Base-by-base conservation (phyloP, 2,329 filamentous ascomycete genomes). In the Phoma sp. region DNA sequence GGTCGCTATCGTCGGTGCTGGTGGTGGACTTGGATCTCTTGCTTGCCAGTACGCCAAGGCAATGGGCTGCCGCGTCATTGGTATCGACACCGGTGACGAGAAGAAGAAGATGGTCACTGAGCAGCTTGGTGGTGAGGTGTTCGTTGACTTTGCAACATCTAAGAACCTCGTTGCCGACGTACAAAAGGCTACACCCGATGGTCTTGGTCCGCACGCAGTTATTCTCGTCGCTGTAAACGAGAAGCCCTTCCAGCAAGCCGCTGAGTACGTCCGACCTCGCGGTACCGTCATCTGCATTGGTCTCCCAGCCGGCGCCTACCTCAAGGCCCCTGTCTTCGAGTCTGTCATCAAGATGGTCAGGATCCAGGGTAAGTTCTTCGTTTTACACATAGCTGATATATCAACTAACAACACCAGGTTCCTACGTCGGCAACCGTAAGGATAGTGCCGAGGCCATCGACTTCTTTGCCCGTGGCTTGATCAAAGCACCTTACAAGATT, bases 241-340 rank as follows among this genome's bases (percentile, higher is more conserved):
- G 84, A 91, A 89, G 82, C 94, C 94, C 49, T 97, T 97, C 87
- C 92, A 96, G 80, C 93, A 97, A 81, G 94, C 94, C 37, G 87
- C 91, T 43, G 88, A 84, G 77, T 96, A 97, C 78, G 88, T 96
- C 60, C 90, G 94, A 57, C 85, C 91, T 51, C 86, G 87, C 57
- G 94, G 94, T 56, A 84, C 86, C 35, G 90, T 97, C 71, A 85
- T 97, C 60, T 94, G 91, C 78, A 95, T 98, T 70, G 94, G 93
- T 71, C 82, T 97, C 24, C 94, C 94, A 5, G 88, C 90, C 33
- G 83, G 88, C 61, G 72, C 93, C 2, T 90, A 83, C 77, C 84
- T 97, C 62, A 85, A 85, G 66, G 92, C 93, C 1, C 90, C 92
- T 35, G 92, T 97, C 51, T 96, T 97, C 75, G 88, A 93, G 72